phyloP scores from a whole-genome alignment of 352 stramenopile species.

The Saprolegnia parasitica region DNA sequence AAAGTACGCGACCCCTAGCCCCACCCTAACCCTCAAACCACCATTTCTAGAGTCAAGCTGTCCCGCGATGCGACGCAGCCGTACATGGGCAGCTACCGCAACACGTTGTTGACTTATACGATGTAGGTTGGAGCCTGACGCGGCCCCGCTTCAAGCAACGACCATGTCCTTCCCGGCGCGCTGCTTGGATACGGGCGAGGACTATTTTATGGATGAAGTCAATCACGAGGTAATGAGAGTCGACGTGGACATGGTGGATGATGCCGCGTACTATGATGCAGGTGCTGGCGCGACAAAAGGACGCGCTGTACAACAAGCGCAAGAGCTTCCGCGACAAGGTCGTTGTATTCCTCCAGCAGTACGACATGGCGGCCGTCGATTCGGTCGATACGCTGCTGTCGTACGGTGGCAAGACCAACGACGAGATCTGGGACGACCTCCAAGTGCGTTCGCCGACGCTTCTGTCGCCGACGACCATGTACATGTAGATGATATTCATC shows the following conservation, averaged over 20 bases:
- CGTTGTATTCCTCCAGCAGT: constrained; percentile 11
- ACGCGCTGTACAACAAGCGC: neutral
- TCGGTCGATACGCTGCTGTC: constrained; percentile 2
- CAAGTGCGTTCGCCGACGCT: constrained; percentile 7
- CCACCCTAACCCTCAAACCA: neutral
- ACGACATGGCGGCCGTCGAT: constrained; percentile 22
- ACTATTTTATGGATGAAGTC: neutral
- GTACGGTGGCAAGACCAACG: constrained; percentile 25
- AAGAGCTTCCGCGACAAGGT: constrained; percentile 19
- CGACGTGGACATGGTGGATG: too few species aligned
- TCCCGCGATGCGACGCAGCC: neutral
- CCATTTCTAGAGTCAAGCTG: neutral
- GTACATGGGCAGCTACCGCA: neutral
- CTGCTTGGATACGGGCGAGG: constrained; percentile 22
- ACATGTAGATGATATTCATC: neutral
- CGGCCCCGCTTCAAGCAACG: neutral
- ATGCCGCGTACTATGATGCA: too few species aligned
- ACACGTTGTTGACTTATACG: neutral
- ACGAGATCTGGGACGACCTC: constrained; percentile 24
- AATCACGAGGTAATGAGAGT: constrained; percentile 25
- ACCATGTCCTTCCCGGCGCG: neutral
- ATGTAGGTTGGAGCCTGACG: neutral
- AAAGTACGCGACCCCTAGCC: neutral
- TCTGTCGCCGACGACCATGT: neutral
- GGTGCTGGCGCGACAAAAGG: constrained; percentile 14